Percentiles rank a stretch among this genome's conserved stretches.
Conservation (phyloP, 805 yeast genomes). For the Saccharomycopsis amapae region DNA sequence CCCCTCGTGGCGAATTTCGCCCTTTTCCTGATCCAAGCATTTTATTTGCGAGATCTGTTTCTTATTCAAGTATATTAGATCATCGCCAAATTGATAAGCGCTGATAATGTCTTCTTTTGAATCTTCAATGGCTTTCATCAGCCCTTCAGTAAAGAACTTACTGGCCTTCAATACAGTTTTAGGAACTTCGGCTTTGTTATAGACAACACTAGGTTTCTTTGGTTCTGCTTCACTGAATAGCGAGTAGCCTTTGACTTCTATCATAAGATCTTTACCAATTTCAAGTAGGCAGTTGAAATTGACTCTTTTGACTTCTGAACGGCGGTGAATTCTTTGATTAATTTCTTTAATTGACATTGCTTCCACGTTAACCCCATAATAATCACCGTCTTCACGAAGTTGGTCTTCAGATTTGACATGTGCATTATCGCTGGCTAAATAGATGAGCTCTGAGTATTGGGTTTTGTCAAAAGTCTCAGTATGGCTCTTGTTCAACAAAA, state of each 20-base stretch:
- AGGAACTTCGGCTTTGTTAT: constrained; percentile 44
- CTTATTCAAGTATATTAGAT: constrained; percentile 34
- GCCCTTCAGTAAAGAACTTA: constrained; percentile 28
- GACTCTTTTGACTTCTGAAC: constrained; percentile 56
- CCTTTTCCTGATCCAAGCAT: constrained; percentile 27
- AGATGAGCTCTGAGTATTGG: constrained; percentile 49
- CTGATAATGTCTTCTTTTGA: constrained; percentile 29
- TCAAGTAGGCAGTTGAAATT: constrained; percentile 56
- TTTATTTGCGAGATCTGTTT: constrained; percentile 32
- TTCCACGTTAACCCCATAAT: neutral
- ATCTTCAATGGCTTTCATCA: constrained; percentile 39
- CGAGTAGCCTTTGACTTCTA: constrained; percentile 68
- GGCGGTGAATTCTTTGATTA: constrained; percentile 41
- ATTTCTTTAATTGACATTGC: constrained; percentile 39
- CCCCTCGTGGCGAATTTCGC: constrained; percentile 26
- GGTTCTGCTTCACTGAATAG: constrained; percentile 50
- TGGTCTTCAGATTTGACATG: constrained; percentile 26
- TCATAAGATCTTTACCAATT: constrained; percentile 45
- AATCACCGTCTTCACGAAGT: constrained; percentile 29
- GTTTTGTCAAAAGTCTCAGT: constrained; percentile 35
- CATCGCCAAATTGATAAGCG: constrained; percentile 42
- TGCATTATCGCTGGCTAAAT: constrained; percentile 23
- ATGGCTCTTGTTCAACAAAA: constrained; percentile 40
- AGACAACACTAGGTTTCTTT: constrained; percentile 44
- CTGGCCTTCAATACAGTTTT: constrained; percentile 46